A percentile compares a stretch with the other conserved stretches of the same genome.
Evolutionary conservation across 768 basidiomycete genomes (phyloP).

Genomic region (Trametes elegans): DNA sequence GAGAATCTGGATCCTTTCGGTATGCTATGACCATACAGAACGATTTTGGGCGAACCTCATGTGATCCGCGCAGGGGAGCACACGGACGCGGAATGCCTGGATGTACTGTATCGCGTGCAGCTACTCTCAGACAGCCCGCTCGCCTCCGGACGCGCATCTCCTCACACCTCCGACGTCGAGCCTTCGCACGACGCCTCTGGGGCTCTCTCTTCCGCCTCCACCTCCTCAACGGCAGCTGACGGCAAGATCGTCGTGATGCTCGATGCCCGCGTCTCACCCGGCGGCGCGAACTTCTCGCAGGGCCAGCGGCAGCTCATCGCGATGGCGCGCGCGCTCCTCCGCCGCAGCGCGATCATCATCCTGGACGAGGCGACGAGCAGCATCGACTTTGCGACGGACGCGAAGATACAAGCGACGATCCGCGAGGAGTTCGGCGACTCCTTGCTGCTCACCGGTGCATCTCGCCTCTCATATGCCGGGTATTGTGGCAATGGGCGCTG

Average conservation of each 20-base stretch:
- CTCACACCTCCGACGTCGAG: constrained; percentile 45
- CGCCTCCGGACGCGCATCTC: constrained; percentile 50
- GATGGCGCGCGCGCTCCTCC: constrained; percentile 80
- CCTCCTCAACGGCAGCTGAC: constrained; percentile 51
- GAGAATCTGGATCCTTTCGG: constrained; percentile 77
- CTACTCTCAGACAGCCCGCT: constrained; percentile 56
- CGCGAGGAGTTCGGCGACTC: constrained; percentile 79
- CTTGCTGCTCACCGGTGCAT: constrained; percentile 67
- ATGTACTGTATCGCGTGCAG: constrained; percentile 80
- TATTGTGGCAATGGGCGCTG: background rate
- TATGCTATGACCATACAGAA: constrained; percentile 25
- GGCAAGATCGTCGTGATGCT: constrained; percentile 57
- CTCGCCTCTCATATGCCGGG: background rate
- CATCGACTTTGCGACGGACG: constrained; percentile 85
- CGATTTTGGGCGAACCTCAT: no score
- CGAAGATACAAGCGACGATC: constrained; percentile 87
- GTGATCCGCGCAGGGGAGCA: constrained; percentile 55
- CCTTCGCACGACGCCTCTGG: constrained; percentile 43
- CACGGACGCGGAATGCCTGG: constrained; percentile 73
- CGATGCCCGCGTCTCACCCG: constrained; percentile 76
- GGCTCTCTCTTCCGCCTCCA: constrained; percentile 28
- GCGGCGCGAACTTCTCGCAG: constrained; percentile 89
- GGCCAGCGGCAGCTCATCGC: constrained; percentile 88
- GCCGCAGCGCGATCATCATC: constrained; percentile 70
- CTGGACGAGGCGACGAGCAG: constrained; percentile 85